Conservation (phyloP, 495 filamentous ascomycete species). For the Darksidea phi region DNA sequence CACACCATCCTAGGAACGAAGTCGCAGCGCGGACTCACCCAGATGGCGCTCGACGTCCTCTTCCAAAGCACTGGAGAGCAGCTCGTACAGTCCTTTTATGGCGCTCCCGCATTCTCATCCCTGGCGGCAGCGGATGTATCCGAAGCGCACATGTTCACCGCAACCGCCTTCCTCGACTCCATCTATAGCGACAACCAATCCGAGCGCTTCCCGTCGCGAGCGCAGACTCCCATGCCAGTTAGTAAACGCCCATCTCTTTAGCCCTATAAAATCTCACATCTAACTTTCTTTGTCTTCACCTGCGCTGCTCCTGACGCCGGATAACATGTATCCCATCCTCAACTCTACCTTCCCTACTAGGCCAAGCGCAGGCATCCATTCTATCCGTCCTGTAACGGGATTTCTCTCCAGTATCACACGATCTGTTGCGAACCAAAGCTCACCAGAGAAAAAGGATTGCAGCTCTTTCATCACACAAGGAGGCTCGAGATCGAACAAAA, state of each 20-base stretch:
- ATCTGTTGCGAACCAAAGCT: conserved; percentile 41
- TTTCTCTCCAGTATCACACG: conserved; percentile 36
- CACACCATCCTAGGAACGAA: conserved; percentile 95
- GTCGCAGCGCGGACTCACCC: conserved; percentile 81
- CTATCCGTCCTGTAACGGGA: conserved; percentile 34
- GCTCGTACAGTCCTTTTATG: conserved; percentile 58
- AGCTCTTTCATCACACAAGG: conserved; percentile 39
- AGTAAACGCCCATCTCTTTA: conserved; percentile 40
- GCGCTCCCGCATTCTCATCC: conserved; percentile 64
- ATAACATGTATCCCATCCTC: conserved; percentile 27
- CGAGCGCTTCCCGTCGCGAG: conserved; percentile 64
- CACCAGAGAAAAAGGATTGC: conserved; percentile 50
- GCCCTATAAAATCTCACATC: neutral
- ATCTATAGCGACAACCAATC: conserved; percentile 67
- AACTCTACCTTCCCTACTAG: conserved; percentile 16
- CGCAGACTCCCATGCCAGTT: conserved; percentile 79
- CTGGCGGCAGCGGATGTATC: conserved; percentile 74
- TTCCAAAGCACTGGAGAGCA: conserved; percentile 73
- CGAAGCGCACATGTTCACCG: conserved; percentile 78
- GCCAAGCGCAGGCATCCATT: conserved; percentile 26
- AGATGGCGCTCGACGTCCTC: conserved; percentile 85
- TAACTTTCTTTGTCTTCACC: conserved; percentile 10
- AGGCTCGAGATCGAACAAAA: conserved; percentile 34
- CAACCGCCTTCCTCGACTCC: conserved; percentile 73
- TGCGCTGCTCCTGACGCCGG: conserved; percentile 1